Base-by-base conservation (phyloP, 345 rosid genomes). In the Orychophragmus violaceus region DNA sequence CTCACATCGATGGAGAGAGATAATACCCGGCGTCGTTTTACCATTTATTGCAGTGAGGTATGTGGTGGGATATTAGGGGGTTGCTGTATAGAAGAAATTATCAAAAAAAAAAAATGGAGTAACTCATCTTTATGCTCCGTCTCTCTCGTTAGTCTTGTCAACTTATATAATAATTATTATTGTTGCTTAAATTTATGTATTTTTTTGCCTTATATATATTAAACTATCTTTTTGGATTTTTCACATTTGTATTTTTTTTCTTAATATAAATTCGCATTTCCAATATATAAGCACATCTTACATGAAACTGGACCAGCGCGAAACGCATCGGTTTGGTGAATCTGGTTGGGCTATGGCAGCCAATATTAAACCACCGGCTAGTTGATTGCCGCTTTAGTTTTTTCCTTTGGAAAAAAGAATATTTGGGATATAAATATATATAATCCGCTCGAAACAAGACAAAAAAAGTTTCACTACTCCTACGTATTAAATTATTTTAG, bases 91-190 rank as follows among this genome's bases (percentile, higher is more conserved):
- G 63, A 64, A 54, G 13, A 62, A 51, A 14, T 22, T 41, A 29
- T 37, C 14, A 9, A 9, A 10, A 21, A 22, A 9, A 9, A 9
- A 10, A 21, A 22, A 9, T 44, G 69, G 75, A 62, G 69, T 63
- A 62, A 62, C 28, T 44, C 75, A 54, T 71, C 50, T 44, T 62
- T 54, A 5, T 71, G 69, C 64, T 71, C 57, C 69, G 62, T 49
- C 46, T 68, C 19, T 58, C 37, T 57, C 25, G 28, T 62, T 54
- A 62, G 29, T 52, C 11, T 62, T 53, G 16, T 53, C 41, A 42
- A 8, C 30, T 45, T 52, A 23, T 54, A 41, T 53, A 39, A 53
- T 71, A 44, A 62, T 54, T 17, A 44, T 54, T 32, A 62, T 44
- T 71, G 57, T 54, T 62, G 63, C 55, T 21, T 42, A 4, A 21